Evolutionary conservation across 2,329 filamentous ascomycete species (phyloP).

Genomic region (Talaromyces sp.): DNA sequence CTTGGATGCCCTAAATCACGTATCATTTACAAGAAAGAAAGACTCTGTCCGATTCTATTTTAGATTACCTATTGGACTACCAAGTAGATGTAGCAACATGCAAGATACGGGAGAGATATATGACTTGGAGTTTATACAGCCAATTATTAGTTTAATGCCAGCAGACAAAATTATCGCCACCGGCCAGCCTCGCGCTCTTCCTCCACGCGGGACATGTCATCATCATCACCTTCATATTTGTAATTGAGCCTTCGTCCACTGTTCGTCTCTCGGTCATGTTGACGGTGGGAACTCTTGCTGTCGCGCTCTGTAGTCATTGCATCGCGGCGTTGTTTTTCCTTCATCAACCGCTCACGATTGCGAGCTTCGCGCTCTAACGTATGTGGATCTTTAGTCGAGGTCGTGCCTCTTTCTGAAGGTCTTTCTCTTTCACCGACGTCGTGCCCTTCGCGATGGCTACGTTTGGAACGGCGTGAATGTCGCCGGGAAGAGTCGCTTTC

Average conservation of each 20-base stretch:
- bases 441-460: conserved; percentile 23
- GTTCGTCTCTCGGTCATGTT: conserved; percentile 26
- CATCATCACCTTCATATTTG: conserved; percentile 50
- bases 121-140: not conserved
- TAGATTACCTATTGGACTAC: not conserved
- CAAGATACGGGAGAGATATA: not conserved
- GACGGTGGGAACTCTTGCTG: conserved; percentile 31
- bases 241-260: conserved; percentile 44
- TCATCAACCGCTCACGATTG: conserved; percentile 59
- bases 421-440: conserved; percentile 25
- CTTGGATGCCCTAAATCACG: not conserved
- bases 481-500: conserved; percentile 34
- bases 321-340: conserved; percentile 65
- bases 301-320: conserved; percentile 35
- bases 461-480: conserved; percentile 36
- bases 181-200: conserved; percentile 38
- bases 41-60: not conserved
- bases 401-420: conserved; percentile 16
- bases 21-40: not conserved
- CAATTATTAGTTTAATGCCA: no score
- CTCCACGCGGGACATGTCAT: conserved; percentile 37
- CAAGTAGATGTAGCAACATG: not conserved
- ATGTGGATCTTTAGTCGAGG: conserved; percentile 60
- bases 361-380: conserved; percentile 72
- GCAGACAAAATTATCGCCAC: conserved; percentile 25